Conservation (phyloP, 164 flowering plant genomes). For the Chimonanthus praecox region DNA sequence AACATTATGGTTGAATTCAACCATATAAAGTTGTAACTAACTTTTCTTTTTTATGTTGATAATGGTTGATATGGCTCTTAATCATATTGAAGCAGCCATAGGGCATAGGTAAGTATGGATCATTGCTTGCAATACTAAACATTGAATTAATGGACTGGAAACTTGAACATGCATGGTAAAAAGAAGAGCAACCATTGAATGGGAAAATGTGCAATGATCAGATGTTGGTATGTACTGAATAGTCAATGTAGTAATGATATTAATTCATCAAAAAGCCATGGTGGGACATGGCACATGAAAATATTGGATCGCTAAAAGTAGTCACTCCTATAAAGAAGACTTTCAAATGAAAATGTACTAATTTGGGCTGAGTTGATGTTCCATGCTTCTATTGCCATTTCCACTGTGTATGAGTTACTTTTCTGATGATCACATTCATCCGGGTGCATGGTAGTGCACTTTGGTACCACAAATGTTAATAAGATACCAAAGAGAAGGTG, state of each 20-base stretch:
- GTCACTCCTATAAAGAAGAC: not conserved
- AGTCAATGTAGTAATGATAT: too few relatives aligned
- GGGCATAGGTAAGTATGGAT: not conserved
- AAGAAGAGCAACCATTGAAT: too few relatives aligned
- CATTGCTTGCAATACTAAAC: not conserved
- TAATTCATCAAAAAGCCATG: too few relatives aligned
- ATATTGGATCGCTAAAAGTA: not conserved
- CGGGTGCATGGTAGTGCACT: too few relatives aligned
- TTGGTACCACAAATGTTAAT: too few relatives aligned
- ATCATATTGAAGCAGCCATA: not conserved
- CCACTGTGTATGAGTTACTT: too few relatives aligned
- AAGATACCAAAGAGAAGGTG: too few relatives aligned
- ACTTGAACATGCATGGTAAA: not conserved
- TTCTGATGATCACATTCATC: too few relatives aligned
- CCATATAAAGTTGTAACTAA: too few relatives aligned
- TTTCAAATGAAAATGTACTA: not conserved
- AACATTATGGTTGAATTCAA: not conserved
- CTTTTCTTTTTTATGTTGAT: not conserved
- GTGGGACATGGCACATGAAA: not conserved
- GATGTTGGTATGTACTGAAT: not conserved
- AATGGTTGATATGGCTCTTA: not conserved
- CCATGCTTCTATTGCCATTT: too few relatives aligned
- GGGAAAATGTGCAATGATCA: not conserved
- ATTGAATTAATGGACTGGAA: not conserved
- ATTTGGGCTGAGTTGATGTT: not conserved